These are phyloP conservation scores for Neonectria hederae DNA, from an alignment of 2,329 filamentous ascomycete species.

Conservation along the genomic window DNA sequence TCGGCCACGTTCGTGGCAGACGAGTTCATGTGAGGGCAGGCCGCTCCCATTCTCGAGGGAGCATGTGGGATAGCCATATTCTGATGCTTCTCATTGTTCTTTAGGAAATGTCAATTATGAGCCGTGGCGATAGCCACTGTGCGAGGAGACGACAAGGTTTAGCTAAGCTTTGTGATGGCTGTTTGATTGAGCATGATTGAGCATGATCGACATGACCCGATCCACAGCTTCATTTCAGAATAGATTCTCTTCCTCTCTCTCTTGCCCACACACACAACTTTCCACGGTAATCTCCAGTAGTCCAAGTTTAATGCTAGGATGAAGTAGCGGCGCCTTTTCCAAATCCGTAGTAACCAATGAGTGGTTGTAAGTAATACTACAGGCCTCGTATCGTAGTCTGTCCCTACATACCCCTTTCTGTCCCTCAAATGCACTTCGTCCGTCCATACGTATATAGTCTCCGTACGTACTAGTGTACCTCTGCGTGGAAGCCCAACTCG, in stretches of 20 bases:
- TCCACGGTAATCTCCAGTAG: neutral
- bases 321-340: neutral
- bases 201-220: conserved; percentile 7
- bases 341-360: neutral
- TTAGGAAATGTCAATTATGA: neutral
- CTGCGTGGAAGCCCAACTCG: neutral
- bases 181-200: neutral
- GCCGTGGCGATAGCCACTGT: neutral
- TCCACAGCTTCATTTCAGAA: conserved; percentile 16
- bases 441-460: neutral
- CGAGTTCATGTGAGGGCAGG: neutral
- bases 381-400: neutral
- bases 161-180: neutral
- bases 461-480: neutral
- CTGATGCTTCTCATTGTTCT: conserved; percentile 4
- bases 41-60: neutral
- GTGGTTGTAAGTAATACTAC: neutral
- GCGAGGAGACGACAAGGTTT: neutral
- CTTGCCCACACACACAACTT: neutral
- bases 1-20: neutral
- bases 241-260: neutral
- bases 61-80: neutral
- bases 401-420: neutral
- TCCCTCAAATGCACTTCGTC: neutral
- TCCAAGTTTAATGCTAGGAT: neutral